Conservation (phyloP, 2,329 filamentous ascomycete species). For the Xylaria arbuscula region DNA sequence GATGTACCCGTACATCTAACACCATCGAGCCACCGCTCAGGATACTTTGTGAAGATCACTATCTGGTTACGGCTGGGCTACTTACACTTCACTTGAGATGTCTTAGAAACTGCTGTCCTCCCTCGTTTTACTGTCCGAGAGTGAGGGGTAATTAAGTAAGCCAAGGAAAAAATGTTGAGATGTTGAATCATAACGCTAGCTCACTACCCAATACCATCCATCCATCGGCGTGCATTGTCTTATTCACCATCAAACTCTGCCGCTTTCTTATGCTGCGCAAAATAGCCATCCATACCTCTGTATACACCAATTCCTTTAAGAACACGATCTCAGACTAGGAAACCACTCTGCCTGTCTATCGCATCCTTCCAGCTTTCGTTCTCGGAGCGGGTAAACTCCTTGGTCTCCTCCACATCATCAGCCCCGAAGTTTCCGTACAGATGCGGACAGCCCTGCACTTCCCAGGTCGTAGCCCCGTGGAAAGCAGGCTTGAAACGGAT, state of each 20-base stretch:
- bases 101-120: not conserved
- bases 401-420: slow-evolving; percentile 60
- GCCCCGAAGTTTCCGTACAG: slow-evolving; percentile 68
- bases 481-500: slow-evolving; percentile 60
- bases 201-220: not conserved
- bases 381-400: slow-evolving; percentile 60
- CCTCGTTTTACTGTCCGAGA: not conserved
- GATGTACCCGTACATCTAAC: not conserved
- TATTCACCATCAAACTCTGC: not conserved
- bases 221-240: no score
- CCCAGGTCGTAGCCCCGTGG: slow-evolving; percentile 63
- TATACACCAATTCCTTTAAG: no score
- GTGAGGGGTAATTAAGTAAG: not conserved
- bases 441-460: slow-evolving; percentile 65
- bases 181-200: slow-evolving; percentile 4
- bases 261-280: not conserved
- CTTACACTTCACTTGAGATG: not conserved
- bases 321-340: slow-evolving; percentile 53
- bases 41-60: not conserved
- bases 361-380: slow-evolving; percentile 60
- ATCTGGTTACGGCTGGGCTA: not conserved
- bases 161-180: not conserved
- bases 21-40: not conserved
- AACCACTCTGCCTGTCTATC: slow-evolving; percentile 53
- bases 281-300: not conserved